Percentiles rank a stretch among this genome's conserved stretches.
Evolutionary conservation across 2,329 filamentous ascomycete species (phyloP).

Genomic region (Penicillium sp.): DNA sequence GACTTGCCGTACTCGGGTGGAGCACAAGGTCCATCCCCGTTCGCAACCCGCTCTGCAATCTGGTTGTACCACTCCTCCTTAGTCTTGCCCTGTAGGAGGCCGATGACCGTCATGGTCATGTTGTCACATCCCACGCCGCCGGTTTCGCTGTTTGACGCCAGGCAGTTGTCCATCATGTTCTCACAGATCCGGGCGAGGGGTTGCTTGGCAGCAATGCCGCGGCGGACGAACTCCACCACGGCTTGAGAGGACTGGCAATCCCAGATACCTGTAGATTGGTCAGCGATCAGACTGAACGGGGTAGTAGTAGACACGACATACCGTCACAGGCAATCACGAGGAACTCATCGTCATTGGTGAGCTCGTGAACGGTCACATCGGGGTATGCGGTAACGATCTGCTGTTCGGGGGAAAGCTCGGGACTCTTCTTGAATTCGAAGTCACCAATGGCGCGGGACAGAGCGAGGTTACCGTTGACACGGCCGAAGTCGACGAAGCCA

Average conservation of each 20-base stretch:
- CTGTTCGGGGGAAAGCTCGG: slow-evolving; percentile 93
- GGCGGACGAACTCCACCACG: slow-evolving; percentile 93
- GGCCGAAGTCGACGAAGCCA: slow-evolving; percentile 96
- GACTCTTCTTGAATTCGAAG: slow-evolving; percentile 99
- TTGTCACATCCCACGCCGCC: slow-evolving; percentile 98
- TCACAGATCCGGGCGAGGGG: slow-evolving; percentile 93
- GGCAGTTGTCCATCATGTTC: slow-evolving; percentile 99
- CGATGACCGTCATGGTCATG: slow-evolving; percentile 96
- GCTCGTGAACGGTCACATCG: slow-evolving; percentile 87
- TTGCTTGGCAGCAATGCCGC: slow-evolving; percentile 95
- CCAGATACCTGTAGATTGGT: slow-evolving; percentile 79
- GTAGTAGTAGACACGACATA: slow-evolving; percentile 48
- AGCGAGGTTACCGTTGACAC: slow-evolving; percentile 96
- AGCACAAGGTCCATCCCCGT: slow-evolving; percentile 96
- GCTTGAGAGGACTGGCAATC: slow-evolving; percentile 98
- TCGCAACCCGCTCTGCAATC: slow-evolving; percentile 89
- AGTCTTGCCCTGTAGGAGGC: slow-evolving; percentile 83
- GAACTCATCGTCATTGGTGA: slow-evolving; percentile 94
- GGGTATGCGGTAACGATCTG: slow-evolving; percentile 98
- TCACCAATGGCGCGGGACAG: slow-evolving; percentile 96
- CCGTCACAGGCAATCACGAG: slow-evolving; percentile 90
- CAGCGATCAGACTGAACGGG: slow-evolving; percentile 6
- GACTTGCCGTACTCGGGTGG: slow-evolving; percentile 98
- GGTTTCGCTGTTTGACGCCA: slow-evolving; percentile 96
- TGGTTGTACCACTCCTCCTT: slow-evolving; percentile 99